A percentile compares a stretch with the other conserved stretches of the same genome.
These are phyloP conservation scores for Chaetomium sp. DNA, from an alignment of 2,329 filamentous ascomycete genomes.

Conservation along the genomic window DNA sequence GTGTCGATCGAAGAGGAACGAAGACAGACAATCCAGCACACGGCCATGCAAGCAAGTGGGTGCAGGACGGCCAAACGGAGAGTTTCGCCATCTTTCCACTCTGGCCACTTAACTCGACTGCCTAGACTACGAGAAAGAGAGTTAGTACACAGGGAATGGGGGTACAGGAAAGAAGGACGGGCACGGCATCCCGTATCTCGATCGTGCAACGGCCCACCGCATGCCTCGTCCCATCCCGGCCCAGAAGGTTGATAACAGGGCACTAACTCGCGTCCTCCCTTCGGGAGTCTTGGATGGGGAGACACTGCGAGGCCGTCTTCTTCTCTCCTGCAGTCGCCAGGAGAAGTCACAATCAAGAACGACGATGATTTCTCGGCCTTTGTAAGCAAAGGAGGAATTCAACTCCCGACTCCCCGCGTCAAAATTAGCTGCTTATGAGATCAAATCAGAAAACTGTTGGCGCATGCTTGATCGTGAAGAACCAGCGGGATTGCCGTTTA, in stretches of 20 bases:
- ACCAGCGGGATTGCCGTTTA: neutral
- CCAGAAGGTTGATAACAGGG: neutral
- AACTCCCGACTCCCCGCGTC: neutral
- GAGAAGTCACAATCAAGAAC: neutral
- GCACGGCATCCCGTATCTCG: neutral
- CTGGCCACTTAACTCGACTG: neutral
- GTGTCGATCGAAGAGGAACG: neutral
- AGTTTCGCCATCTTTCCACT: neutral
- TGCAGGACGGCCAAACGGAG: neutral
- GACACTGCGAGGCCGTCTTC: neutral
- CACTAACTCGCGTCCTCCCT: neutral
- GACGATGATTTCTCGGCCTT: neutral
- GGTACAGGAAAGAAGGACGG: neutral
- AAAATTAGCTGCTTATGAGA: neutral
- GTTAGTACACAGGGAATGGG: neutral
- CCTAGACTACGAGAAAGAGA: neutral
- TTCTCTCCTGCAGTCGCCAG: neutral
- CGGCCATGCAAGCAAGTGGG: neutral
- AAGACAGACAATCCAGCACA: neutral
- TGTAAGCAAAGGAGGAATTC: conserved; percentile 9
- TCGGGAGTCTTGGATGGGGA: neutral
- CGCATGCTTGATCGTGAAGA: neutral
- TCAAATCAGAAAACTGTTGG: neutral
- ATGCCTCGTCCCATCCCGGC: neutral
- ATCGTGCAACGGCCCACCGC: neutral